Percentiles rank a stretch among this genome's conserved stretches.
Evolutionary conservation across 331 rosid species (phyloP).

Genomic region (Stylosanthes scabra): DNA sequence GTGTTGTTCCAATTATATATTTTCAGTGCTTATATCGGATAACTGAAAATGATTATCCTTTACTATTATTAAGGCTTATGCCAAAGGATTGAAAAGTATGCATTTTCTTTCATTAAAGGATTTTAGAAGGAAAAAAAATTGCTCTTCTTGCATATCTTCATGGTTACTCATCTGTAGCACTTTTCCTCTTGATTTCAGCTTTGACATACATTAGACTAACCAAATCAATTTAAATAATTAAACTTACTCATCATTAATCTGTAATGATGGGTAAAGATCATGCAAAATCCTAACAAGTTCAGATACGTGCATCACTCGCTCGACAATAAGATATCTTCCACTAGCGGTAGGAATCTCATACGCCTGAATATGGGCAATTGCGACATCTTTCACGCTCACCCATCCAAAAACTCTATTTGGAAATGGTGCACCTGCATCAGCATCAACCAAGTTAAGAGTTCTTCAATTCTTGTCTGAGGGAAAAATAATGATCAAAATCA

Average conservation of each 20-base stretch:
- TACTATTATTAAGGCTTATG: too few species aligned
- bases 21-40: too few species aligned
- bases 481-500: neutral
- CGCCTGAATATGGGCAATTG: slow-evolving; percentile 75
- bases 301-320: slow-evolving; percentile 57
- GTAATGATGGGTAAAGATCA: slow-evolving; percentile 57
- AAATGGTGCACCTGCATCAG: slow-evolving; percentile 60
- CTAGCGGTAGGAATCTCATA: slow-evolving; percentile 76
- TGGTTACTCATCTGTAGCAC: too few species aligned
- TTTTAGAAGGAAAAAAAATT: too few species aligned
- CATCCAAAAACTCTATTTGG: slow-evolving; percentile 61
- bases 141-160: too few species aligned
- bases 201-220: neutral
- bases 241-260: slow-evolving; percentile 65
- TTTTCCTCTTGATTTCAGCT: too few species aligned
- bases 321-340: slow-evolving; percentile 70
- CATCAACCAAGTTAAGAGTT: slow-evolving; percentile 4
- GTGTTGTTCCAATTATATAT: too few species aligned
- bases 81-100: too few species aligned
- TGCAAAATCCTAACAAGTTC: slow-evolving; percentile 56
- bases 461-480: neutral
- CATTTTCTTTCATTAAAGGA: too few species aligned
- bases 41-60: too few species aligned
- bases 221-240: slow-evolving; percentile 17
- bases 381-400: slow-evolving; percentile 78